Evolutionary conservation across 257 asterid genomes (phyloP).

Genomic region (Lycium barbarum): DNA sequence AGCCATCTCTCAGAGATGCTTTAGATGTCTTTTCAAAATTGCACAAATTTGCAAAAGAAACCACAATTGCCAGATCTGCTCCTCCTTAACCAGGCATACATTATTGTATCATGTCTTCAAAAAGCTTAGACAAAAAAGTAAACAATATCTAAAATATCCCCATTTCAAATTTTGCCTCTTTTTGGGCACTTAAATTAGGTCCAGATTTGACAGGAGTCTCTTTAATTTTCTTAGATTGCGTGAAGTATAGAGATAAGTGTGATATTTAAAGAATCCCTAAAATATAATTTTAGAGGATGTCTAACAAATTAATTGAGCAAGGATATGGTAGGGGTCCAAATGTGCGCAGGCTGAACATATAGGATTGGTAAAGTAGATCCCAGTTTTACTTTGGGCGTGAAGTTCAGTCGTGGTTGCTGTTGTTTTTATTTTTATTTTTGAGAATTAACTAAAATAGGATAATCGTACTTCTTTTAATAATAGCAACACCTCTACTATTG

Average conservation of each 20-base stretch:
- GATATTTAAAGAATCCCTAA: not conserved
- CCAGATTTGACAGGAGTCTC: no score
- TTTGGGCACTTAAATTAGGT: no score
- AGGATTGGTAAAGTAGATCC: not conserved
- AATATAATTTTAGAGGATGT: not conserved
- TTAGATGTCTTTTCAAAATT: not conserved
- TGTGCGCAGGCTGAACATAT: not conserved
- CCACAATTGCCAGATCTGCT: not conserved
- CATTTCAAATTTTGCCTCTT: no score
- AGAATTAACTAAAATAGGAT: not conserved
- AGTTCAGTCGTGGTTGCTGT: not conserved
- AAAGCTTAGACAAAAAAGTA: not conserved
- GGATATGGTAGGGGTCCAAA: not conserved
- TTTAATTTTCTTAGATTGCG: no score
- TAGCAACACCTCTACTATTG: not conserved
- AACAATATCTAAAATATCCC: not conserved
- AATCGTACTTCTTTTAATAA: not conserved
- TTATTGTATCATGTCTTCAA: not conserved
- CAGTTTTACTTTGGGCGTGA: not conserved
- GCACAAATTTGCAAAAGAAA: conserved; percentile 21
- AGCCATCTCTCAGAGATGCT: not conserved
- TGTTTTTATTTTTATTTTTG: not conserved
- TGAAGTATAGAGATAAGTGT: no score
- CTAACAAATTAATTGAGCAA: not conserved
- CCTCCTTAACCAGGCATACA: not conserved